Evolutionary conservation across 495 filamentous ascomycete species (phyloP).

Genomic region (Lindgomyces ingoldianus): DNA sequence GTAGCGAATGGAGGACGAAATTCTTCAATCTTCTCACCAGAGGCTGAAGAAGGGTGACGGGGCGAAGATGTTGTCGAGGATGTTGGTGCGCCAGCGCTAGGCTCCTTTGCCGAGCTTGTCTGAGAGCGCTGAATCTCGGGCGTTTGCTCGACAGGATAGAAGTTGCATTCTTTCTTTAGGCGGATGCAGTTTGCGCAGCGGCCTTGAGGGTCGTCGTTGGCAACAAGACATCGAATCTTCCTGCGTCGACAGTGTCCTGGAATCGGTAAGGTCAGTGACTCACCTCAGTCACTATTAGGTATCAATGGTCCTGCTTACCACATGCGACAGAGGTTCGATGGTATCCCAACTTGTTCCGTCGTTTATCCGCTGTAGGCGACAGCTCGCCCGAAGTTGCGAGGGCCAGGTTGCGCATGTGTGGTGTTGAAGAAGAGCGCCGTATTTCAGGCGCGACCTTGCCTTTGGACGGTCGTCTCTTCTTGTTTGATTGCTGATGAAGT

Average conservation of each 20-base stretch:
- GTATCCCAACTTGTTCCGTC: slow-evolving; percentile 95
- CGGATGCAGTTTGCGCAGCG: slow-evolving; percentile 96
- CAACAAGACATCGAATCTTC: slow-evolving; percentile 90
- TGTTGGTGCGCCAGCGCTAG: slow-evolving; percentile 26
- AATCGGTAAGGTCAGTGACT: neutral
- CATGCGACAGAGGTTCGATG: slow-evolving; percentile 97
- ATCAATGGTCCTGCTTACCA: slow-evolving; percentile 63
- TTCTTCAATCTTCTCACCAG: slow-evolving; percentile 29
- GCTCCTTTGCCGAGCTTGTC: slow-evolving; percentile 20
- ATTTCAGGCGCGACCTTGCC: slow-evolving; percentile 48
- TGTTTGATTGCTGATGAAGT: slow-evolving; percentile 12
- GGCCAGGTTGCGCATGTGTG: slow-evolving; percentile 61
- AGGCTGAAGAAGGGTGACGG: slow-evolving; percentile 14
- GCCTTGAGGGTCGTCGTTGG: slow-evolving; percentile 73
- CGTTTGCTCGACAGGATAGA: slow-evolving; percentile 87
- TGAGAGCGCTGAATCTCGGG: slow-evolving; percentile 44
- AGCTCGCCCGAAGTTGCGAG: slow-evolving; percentile 47
- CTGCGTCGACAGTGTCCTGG: slow-evolving; percentile 89
- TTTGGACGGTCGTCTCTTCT: slow-evolving; percentile 33
- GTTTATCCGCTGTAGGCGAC: slow-evolving; percentile 69
- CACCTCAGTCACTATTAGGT: neutral
- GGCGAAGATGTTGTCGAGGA: slow-evolving; percentile 40
- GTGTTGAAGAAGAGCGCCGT: slow-evolving; percentile 66
- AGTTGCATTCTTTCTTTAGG: slow-evolving; percentile 93
- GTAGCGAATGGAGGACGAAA: slow-evolving; percentile 26